A percentile compares a stretch with the other conserved stretches of the same genome.
Conservation (phyloP, 768 basidiomycete species). For the Suillus fuscotomentosus region DNA sequence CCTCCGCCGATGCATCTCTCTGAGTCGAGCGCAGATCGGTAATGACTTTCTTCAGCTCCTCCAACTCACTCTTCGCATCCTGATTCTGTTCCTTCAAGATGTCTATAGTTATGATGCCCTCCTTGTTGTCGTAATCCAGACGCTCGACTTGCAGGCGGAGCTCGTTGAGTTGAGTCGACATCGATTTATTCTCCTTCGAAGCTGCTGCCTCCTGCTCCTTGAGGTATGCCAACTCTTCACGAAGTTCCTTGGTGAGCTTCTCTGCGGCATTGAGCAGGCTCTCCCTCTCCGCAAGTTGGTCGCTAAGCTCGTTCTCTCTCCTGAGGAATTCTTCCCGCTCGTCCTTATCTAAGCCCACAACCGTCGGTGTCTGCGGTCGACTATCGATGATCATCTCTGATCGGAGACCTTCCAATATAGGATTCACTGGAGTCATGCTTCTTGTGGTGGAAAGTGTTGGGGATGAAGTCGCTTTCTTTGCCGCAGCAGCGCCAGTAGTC, state of each 20-base stretch:
- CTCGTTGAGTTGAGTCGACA: conserved; percentile 92
- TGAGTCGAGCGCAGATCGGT: conserved; percentile 77
- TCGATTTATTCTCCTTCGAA: conserved; percentile 89
- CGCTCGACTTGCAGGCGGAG: conserved; percentile 89
- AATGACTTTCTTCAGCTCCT: conserved; percentile 82
- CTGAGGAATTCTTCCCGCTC: conserved; percentile 96
- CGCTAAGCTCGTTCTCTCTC: conserved; percentile 95
- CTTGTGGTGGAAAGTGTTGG: conserved; percentile 66
- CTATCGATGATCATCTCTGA: conserved; percentile 61
- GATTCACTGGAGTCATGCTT: conserved; percentile 75
- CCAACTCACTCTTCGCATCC: conserved; percentile 84
- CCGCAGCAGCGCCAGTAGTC: conserved; percentile 36
- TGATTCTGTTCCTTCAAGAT: conserved; percentile 93
- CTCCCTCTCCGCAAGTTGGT: conserved; percentile 91
- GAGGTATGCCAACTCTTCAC: conserved; percentile 85
- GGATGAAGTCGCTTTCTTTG: conserved; percentile 51
- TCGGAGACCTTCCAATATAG: conserved; percentile 67
- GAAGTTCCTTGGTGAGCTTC: conserved; percentile 84
- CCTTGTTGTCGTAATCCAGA: conserved; percentile 94
- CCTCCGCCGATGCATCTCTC: conserved; percentile 85
- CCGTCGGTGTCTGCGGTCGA: conserved; percentile 90
- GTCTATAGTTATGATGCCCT: conserved; percentile 88
- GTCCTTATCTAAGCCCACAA: conserved; percentile 87
- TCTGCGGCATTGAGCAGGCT: conserved; percentile 74
- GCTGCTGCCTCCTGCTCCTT: conserved; percentile 86